phyloP scores from a whole-genome alignment of 331 rosid species.

The Malus hybrid region DNA sequence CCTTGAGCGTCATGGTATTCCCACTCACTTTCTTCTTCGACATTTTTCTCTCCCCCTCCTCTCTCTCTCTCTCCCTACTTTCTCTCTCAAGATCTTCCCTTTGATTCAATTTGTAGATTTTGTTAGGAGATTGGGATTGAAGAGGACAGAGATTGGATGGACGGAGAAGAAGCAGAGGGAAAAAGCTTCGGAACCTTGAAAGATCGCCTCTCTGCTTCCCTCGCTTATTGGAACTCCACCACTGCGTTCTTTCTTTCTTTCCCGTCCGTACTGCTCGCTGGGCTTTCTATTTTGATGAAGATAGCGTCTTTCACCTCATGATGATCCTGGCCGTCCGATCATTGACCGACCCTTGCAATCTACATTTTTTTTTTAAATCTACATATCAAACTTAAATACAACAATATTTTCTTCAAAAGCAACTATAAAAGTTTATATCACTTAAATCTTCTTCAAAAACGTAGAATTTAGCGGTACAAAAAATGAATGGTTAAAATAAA shows the following conservation, averaged over 20 bases:
- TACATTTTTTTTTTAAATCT: too few relatives aligned
- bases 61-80: neutral
- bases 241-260: neutral
- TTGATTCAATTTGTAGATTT: neutral
- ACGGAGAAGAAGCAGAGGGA: constrained; percentile 5
- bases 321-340: constrained; percentile 1
- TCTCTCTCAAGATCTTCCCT: neutral
- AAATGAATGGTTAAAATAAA: too few relatives aligned
- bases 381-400: too few relatives aligned
- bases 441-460: too few relatives aligned
- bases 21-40: constrained; percentile 96
- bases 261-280: neutral
- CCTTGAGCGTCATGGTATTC: constrained; percentile 93
- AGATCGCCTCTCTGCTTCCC: constrained; percentile 11
- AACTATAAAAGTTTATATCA: too few relatives aligned
- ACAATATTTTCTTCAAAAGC: neutral
- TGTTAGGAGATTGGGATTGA: neutral
- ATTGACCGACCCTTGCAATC: neutral
- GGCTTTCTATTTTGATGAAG: neutral
- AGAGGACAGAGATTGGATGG: neutral
- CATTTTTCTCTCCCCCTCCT: constrained; percentile 29
- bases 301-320: too few relatives aligned
- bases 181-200: neutral
- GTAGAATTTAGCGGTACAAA: too few relatives aligned
- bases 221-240: neutral